Evolutionary conservation across 129 eudicot species (phyloP).

Genomic region (Chrysanthemum lavandulifolium): DNA sequence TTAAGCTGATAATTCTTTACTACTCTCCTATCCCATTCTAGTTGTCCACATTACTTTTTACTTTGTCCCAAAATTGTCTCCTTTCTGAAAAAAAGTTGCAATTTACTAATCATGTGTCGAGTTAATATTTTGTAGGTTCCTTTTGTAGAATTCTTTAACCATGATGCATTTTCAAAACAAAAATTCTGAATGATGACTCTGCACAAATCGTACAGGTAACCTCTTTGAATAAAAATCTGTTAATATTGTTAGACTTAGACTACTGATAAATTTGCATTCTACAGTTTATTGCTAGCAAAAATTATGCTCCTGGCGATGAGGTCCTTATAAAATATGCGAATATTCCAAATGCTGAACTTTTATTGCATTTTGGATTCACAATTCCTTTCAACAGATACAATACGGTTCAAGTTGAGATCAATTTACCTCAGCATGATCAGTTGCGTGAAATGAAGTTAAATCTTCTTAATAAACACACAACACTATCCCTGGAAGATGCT

Average conservation of each 20-base stretch:
- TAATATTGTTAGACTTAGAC: background rate
- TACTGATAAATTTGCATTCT: background rate
- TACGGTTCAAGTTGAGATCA: constrained; percentile 63
- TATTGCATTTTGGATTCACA: constrained; percentile 82
- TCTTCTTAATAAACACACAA: constrained; percentile 43
- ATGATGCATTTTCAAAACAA: constrained; percentile 52
- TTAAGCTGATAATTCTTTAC: constrained; percentile 9
- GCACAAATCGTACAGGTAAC: background rate
- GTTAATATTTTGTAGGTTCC: constrained; percentile 54
- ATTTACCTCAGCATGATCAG: constrained; percentile 49
- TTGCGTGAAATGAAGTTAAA: constrained; percentile 61
- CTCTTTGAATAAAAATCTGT: constrained; percentile 38
- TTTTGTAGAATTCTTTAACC: constrained; percentile 83
- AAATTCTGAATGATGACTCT: too few species aligned
- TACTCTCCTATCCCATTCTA: background rate
- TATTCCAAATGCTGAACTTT: constrained; percentile 66
- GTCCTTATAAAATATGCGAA: constrained; percentile 76
- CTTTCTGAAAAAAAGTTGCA: background rate
- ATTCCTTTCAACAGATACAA: constrained; percentile 58
- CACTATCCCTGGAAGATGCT: constrained; percentile 48
- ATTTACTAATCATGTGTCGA: background rate
- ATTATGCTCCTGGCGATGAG: constrained; percentile 81
- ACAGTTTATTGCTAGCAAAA: constrained; percentile 76
- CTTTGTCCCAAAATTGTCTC: background rate
- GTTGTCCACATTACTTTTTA: background rate